Evolutionary conservation across 2,329 filamentous ascomycete genomes (phyloP), one percentile per base, ranked within the genome.

Genomic region (Pseudocercospora cruenta): DNA sequence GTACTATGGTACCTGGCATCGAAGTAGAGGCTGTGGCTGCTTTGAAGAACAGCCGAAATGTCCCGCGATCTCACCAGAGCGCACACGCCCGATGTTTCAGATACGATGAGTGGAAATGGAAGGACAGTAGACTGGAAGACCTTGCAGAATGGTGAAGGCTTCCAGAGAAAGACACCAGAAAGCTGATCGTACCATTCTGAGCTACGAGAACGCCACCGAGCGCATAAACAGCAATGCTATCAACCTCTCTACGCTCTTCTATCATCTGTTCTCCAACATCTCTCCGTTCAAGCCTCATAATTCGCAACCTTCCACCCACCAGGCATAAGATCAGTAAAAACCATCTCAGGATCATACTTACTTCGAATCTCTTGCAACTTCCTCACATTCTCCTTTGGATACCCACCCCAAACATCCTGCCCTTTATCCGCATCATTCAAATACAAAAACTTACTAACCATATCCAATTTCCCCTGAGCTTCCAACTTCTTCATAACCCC

Each of bases 381-480:
- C 43, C 21, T 60, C 10, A 60, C 43, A 49, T 60, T 49, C 58
- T 53, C 58, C 58, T 60, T 60, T 7, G 58, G 58, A 51, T 60
- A 60, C 14, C 43, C 58, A 49, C 58, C 43, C 36, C 36, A 60
- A 39, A 53, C 43, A 45, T 60, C 58, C 43, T 60, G 39, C 7
- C 58, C 58, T 26, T 49, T 33, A 31, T 60, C 58, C 22, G 58
- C 58, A 51, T 60, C 58, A 28, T 60, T 60, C 39, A 60, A 45
- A 51, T 60, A 60, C 9, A 60, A 16, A 9, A 60, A 53, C 39
- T 51, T 60, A 22, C 31, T 45, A 24, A 53, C 36, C 22, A 47
- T 26, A 26, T 60, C 58, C 8, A 16, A 26, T 10, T 28, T 39
- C 12, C 58, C 58, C 5, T 14, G 19, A 26, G 43, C 58, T 19